Base-by-base conservation (phyloP, 805 yeast genomes). In the Trichomonascus vanleenenianus region DNA sequence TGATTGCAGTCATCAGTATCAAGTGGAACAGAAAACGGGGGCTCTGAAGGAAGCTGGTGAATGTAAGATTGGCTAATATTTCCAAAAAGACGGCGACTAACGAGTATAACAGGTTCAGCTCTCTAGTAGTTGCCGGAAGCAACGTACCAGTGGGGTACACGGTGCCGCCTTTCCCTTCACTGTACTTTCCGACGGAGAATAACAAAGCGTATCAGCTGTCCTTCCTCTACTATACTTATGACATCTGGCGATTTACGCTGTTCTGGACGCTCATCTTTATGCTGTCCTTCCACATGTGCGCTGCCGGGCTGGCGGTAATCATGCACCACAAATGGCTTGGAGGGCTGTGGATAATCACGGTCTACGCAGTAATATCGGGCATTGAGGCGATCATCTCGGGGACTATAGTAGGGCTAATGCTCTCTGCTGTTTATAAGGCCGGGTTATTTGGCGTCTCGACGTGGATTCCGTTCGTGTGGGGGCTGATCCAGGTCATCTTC, bases 401-500 rank as follows among this genome's bases (percentile, higher is more conserved):
- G 0, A 78, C 89, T 1, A 70, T 86, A 4, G 72, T 84, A 35
- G 97, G 96, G 0, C 68, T 88, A 10, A 59, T 93, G 51, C 60
- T 85, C 14, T 81, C 81, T 31, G 84, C 87, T 1, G 74, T 88
- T 6, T 89, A 89, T 65, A 70, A 74, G 45, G 79, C 95, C 0
- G 95, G 95, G 0, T 72, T 83, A 19, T 78, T 91, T 56, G 75
- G 83, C 18, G 85, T 93, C 94, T 82, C 94, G 10, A 85, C 97
- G 0, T 91, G 98, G 98, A 78, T 91, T 6, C 97, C 98, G 0
- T 73, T 91, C 53, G 75, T 83, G 45, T 85, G 89, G 78, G 94
- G 80, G 0, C 63, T 83, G 2, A 74, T 83, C 3, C 80, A 79
- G 54, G 71, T 85, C 4, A 58, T 87, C 37, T 84, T 76, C 61